A percentile compares a stretch with the other conserved stretches of the same genome.
These are phyloP conservation scores for Dipodascopsis uninucleata DNA, from an alignment of 805 yeast genomes.

Conservation along the genomic window DNA sequence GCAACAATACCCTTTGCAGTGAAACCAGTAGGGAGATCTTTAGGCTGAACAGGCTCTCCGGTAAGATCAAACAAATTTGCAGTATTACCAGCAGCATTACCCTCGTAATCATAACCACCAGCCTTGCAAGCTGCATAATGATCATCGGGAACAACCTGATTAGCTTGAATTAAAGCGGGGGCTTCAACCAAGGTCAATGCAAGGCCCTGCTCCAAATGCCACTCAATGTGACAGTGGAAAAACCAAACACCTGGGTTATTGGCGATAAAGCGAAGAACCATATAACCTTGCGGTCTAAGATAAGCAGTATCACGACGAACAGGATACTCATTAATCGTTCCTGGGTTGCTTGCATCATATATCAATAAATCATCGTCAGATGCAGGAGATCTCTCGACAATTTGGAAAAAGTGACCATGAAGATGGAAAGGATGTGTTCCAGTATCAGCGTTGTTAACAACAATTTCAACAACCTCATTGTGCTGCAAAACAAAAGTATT, in stretches of 20 bases:
- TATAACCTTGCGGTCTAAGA: constrained; percentile 78
- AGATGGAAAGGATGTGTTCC: constrained; percentile 97
- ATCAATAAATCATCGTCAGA: constrained; percentile 53
- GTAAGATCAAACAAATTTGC: constrained; percentile 58
- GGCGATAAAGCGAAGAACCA: constrained; percentile 82
- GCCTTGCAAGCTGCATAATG: constrained; percentile 56
- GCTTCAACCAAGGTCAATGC: constrained; percentile 80
- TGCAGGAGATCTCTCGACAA: constrained; percentile 64
- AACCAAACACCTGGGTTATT: constrained; percentile 98
- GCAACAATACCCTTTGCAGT: constrained; percentile 95
- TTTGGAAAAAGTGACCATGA: constrained; percentile 91
- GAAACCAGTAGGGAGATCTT: constrained; percentile 76
- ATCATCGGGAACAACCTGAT: constrained; percentile 59
- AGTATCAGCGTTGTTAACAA: constrained; percentile 79
- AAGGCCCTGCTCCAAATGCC: constrained; percentile 96
- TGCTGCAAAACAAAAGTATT: constrained; percentile 67
- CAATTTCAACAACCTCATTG: constrained; percentile 70
- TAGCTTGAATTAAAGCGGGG: constrained; percentile 56
- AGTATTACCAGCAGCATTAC: constrained; percentile 88
- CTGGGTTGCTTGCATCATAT: constrained; percentile 51
- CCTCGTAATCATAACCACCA: constrained; percentile 51
- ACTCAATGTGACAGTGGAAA: constrained; percentile 98
- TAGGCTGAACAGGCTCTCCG: constrained; percentile 68
- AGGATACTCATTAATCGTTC: constrained; percentile 66
- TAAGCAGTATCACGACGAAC: constrained; percentile 78